These are phyloP conservation scores for Agrostemma githago DNA, from an alignment of 148 eudicot genomes.

Conservation along the genomic window DNA sequence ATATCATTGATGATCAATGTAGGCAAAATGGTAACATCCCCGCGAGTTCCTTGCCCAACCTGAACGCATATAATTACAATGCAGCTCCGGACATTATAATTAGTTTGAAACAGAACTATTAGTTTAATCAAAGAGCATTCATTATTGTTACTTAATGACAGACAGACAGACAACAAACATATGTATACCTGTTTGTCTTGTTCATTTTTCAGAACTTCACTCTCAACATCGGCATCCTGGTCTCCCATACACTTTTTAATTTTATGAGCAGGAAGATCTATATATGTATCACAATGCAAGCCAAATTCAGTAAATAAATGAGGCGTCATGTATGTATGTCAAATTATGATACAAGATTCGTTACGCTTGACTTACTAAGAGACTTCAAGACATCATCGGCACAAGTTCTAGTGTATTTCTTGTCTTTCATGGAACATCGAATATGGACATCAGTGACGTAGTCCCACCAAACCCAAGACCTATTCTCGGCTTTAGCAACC, in stretches of 20 bases:
- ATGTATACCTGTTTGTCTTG: constrained; percentile 71
- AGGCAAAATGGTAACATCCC: constrained; percentile 93
- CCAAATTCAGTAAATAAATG: not conserved
- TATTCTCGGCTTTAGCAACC: constrained; percentile 62
- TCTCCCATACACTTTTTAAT: constrained; percentile 78
- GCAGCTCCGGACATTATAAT: too few relatives aligned
- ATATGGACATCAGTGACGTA: constrained; percentile 91
- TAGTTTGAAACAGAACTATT: not conserved
- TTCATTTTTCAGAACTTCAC: constrained; percentile 75
- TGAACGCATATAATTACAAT: too few relatives aligned
- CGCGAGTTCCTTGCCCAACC: constrained; percentile 86
- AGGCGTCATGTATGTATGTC: too few relatives aligned
- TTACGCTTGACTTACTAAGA: constrained; percentile 42
- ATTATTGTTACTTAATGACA: not conserved
- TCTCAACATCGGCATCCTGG: constrained; percentile 72
- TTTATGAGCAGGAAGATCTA: constrained; percentile 66
- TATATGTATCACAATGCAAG: constrained; percentile 38
- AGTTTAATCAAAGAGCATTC: too few relatives aligned
- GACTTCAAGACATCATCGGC: constrained; percentile 74
- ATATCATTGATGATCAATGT: constrained; percentile 73
- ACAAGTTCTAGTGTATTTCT: constrained; percentile 63
- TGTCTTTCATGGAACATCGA: constrained; percentile 90
- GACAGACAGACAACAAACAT: too few relatives aligned
- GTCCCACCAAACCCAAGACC: constrained; percentile 99
- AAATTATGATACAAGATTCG: too few relatives aligned